phyloP scores from a whole-genome alignment of 495 filamentous ascomycete species.

The Hyaloscypha variabilis region DNA sequence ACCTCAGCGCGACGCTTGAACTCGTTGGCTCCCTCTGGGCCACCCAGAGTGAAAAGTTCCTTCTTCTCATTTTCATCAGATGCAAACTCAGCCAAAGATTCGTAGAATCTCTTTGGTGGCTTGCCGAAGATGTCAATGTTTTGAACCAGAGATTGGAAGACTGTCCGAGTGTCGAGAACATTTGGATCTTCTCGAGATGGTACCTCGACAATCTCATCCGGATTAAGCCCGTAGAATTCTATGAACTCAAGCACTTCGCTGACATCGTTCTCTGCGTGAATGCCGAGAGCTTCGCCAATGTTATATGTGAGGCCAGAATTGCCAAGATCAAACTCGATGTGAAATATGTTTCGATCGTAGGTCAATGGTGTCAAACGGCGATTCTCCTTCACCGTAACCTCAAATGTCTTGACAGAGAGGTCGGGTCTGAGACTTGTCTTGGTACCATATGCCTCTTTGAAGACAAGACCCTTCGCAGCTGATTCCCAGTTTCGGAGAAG shows the following conservation, averaged over 20 bases:
- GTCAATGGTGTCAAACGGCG: constrained; percentile 82
- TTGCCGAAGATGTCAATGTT: constrained; percentile 97
- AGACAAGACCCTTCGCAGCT: constrained; percentile 83
- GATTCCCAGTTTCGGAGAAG: constrained; percentile 76
- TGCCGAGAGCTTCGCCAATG: constrained; percentile 97
- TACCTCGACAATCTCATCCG: constrained; percentile 84
- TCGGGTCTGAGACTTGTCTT: constrained; percentile 79
- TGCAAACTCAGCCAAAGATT: constrained; percentile 85
- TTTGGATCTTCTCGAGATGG: constrained; percentile 80
- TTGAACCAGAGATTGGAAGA: constrained; percentile 89
- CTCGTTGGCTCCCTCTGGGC: constrained; percentile 83
- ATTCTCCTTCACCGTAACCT: constrained; percentile 92
- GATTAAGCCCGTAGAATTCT: constrained; percentile 79
- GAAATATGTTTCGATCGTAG: constrained; percentile 99
- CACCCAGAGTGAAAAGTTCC: constrained; percentile 73
- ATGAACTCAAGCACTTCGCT: constrained; percentile 83
- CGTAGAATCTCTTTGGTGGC: constrained; percentile 96
- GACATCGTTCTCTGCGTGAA: constrained; percentile 91
- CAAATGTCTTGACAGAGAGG: constrained; percentile 79
- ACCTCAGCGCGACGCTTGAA: constrained; percentile 95
- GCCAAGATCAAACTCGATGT: constrained; percentile 97
- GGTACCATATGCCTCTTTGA: constrained; percentile 92
- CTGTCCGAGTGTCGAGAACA: constrained; percentile 84
- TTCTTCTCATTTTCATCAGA: constrained; percentile 80
- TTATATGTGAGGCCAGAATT: constrained; percentile 89